These are phyloP conservation scores for Teratosphaeria destructans DNA, from an alignment of 2,329 filamentous ascomycete genomes.

Conservation along the genomic window DNA sequence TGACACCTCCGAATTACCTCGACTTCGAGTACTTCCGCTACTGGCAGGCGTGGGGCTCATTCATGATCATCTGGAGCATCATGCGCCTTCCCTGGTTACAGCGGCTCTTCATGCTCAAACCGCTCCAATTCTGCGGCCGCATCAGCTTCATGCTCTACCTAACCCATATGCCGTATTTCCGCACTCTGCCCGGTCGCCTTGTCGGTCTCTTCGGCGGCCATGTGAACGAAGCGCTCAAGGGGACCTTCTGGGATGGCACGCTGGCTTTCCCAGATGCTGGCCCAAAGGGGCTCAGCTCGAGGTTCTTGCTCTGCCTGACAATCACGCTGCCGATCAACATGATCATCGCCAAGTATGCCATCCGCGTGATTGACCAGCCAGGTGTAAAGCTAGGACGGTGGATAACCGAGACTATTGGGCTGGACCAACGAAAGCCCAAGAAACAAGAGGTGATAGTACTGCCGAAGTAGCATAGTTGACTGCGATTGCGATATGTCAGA, in stretches of 20 bases:
- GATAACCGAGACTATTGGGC: neutral
- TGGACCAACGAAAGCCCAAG: neutral
- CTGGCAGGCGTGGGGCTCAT: conserved; percentile 46
- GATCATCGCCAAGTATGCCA: conserved; percentile 48
- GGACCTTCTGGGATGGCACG: conserved; percentile 36
- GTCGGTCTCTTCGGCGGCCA: conserved; percentile 42
- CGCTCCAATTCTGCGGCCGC: conserved; percentile 50
- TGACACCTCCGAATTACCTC: conserved; percentile 9
- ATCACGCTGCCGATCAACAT: conserved; percentile 44
- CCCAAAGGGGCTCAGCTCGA: conserved; percentile 40
- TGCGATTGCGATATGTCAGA: neutral
- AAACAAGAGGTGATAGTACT: neutral
- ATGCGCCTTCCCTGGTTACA: conserved; percentile 38
- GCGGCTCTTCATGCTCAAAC: conserved; percentile 39
- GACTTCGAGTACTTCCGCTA: conserved; percentile 34
- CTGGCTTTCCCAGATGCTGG: conserved; percentile 45
- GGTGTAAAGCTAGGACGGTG: conserved; percentile 41
- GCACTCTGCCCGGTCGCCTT: conserved; percentile 41
- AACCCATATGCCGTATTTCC: conserved; percentile 46
- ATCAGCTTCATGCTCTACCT: conserved; percentile 53
- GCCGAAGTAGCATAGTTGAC: neutral
- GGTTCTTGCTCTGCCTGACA: conserved; percentile 47
- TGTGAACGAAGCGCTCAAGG: conserved; percentile 31
- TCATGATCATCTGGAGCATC: conserved; percentile 43
- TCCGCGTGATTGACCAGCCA: conserved; percentile 46